Conservation (phyloP, 2,329 filamentous ascomycete species). For the Phaeosphaeria sp. region DNA sequence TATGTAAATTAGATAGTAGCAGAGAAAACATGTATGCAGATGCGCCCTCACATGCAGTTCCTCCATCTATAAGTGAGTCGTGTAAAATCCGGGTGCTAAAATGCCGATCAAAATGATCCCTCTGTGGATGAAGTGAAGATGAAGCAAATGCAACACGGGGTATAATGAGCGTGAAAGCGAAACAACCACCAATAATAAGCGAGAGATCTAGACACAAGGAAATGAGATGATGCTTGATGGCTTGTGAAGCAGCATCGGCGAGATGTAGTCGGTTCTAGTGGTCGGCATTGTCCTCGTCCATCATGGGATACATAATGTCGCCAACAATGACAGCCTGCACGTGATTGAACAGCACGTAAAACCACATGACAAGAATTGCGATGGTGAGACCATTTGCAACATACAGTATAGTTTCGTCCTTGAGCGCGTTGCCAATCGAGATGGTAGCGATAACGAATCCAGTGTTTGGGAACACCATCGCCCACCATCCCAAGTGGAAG, state of each 20-base stretch:
- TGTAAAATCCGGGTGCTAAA: neutral
- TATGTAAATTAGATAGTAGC: constrained; percentile 24
- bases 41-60: neutral
- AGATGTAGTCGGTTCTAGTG: constrained; percentile 18
- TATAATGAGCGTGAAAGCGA: constrained; percentile 26
- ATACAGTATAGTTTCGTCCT: constrained; percentile 44
- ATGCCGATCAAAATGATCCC: constrained; percentile 11
- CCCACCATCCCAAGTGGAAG: constrained; percentile 70
- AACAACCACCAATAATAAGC: constrained; percentile 15
- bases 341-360: constrained; percentile 61
- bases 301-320: constrained; percentile 65
- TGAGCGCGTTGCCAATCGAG: constrained; percentile 45
- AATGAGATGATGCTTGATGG: neutral
- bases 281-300: constrained; percentile 62
- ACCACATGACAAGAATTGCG: constrained; percentile 59
- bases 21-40: constrained; percentile 21
- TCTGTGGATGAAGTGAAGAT: constrained; percentile 12
- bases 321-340: constrained; percentile 58
- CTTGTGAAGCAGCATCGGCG: neutral
- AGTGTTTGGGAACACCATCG: constrained; percentile 57
- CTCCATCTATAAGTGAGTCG: neutral
- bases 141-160: constrained; percentile 7
- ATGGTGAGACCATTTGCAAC: constrained; percentile 59
- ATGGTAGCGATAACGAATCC: constrained; percentile 54
- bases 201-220: constrained; percentile 14